A percentile compares a stretch with the other conserved stretches of the same genome.
Conservation (phyloP, 768 basidiomycete species). For the Russula brevipes region DNA sequence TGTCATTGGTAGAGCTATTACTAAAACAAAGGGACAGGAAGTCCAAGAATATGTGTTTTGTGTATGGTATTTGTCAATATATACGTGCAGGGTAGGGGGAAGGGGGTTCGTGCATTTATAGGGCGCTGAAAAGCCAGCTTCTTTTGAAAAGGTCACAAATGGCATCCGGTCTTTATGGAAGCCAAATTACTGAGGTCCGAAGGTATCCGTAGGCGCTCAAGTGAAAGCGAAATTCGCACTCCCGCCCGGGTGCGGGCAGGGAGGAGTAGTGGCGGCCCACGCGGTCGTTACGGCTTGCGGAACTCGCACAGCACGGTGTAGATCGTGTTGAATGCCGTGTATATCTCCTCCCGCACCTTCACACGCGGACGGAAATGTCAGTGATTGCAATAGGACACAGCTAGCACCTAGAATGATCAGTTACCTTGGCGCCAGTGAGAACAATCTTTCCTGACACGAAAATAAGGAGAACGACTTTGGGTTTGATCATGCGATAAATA, state of each 20-base stretch:
- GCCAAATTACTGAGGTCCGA: background rate
- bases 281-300: slow-evolving; percentile 62
- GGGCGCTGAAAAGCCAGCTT: slow-evolving; percentile 1
- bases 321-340: slow-evolving; percentile 98
- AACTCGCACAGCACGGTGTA: slow-evolving; percentile 97
- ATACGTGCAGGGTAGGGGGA: slow-evolving; percentile 21
- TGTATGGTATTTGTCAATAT: slow-evolving; percentile 23
- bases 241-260: slow-evolving; percentile 13
- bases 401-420: slow-evolving; percentile 22
- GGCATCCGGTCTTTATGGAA: slow-evolving; percentile 2
- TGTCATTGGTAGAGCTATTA: slow-evolving; percentile 21
- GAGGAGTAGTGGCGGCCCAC: slow-evolving; percentile 19
- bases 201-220: slow-evolving; percentile 6
- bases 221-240: background rate
- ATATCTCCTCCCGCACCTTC: slow-evolving; percentile 97
- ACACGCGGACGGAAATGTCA: slow-evolving; percentile 40
- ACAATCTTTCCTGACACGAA: slow-evolving; percentile 99
- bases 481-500: slow-evolving; percentile 99
- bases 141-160: background rate
- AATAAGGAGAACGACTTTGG: slow-evolving; percentile 96
- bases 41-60: slow-evolving; percentile 17
- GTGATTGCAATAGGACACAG: slow-evolving; percentile 20
- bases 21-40: slow-evolving; percentile 17
- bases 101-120: slow-evolving; percentile 10
- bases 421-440: slow-evolving; percentile 96